phyloP scores from a whole-genome alignment of 2,329 filamentous ascomycete species.

The Nemania serpens region DNA sequence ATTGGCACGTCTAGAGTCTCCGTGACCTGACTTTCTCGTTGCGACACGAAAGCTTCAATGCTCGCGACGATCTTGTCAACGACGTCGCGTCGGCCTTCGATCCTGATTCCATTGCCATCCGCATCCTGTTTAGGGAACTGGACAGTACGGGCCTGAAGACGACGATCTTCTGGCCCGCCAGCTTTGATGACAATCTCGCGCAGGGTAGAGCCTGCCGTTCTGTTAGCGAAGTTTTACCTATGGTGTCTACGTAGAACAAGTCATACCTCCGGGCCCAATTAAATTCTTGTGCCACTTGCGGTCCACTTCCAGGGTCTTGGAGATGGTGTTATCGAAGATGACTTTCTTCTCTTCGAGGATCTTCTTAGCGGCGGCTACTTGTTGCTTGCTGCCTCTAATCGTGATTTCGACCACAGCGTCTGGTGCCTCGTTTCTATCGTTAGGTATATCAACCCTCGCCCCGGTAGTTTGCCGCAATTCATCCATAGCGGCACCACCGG shows the following conservation, averaged over 20 bases:
- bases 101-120: conserved; percentile 79
- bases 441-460: conserved; percentile 89
- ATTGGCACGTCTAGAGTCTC: conserved; percentile 81
- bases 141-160: conserved; percentile 84
- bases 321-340: conserved; percentile 87
- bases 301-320: conserved; percentile 85
- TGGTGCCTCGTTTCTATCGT: conserved; percentile 71
- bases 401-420: conserved; percentile 79
- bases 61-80: conserved; percentile 87
- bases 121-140: conserved; percentile 92
- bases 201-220: conserved; percentile 73
- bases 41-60: conserved; percentile 80
- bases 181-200: conserved; percentile 85
- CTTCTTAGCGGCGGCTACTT: conserved; percentile 91
- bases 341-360: conserved; percentile 83
- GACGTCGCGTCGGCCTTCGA: conserved; percentile 82
- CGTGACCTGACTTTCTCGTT: conserved; percentile 81
- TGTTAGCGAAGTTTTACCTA: conserved; percentile 45
- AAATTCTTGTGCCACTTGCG: conserved; percentile 89
- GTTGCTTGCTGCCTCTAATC: conserved; percentile 88
- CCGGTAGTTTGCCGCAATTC: conserved; percentile 83
- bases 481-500: conserved; percentile 88
- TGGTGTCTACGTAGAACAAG: background rate
- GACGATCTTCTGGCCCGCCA: conserved; percentile 85
- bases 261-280: conserved; percentile 86